Percentiles rank a stretch among this genome's conserved stretches.
Evolutionary conservation across 768 basidiomycete genomes (phyloP).

Genomic region (Leccinum uliginosum): DNA sequence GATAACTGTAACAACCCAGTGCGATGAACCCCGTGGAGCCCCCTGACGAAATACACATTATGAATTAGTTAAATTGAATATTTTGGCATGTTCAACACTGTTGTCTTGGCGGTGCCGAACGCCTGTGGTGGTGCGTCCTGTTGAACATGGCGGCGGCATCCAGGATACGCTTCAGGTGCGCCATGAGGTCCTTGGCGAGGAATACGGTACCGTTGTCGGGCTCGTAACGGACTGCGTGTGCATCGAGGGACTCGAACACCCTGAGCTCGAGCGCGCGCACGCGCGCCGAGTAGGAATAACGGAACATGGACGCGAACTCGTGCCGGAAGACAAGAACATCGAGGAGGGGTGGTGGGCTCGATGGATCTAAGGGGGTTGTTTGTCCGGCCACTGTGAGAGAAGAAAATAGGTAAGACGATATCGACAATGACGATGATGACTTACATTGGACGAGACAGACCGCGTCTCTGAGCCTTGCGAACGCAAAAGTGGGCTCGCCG

Average conservation of each 20-base stretch:
- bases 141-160: conserved; percentile 21
- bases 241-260: conserved; percentile 49
- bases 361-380: conserved; percentile 11
- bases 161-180: conserved; percentile 25
- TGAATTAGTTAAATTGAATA: background rate
- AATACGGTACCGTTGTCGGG: conserved; percentile 58
- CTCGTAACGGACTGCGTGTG: conserved; percentile 47
- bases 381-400: conserved; percentile 12
- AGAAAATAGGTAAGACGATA: background rate
- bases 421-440: background rate
- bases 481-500: conserved; percentile 33
- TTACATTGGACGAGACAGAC: conserved; percentile 30
- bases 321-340: conserved; percentile 35
- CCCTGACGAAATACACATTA: background rate
- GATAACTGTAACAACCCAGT: background rate
- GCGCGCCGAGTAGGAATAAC: conserved; percentile 47
- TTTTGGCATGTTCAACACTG: conserved; percentile 8
- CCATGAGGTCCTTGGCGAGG: conserved; percentile 44
- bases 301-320: conserved; percentile 64
- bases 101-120: conserved; percentile 4
- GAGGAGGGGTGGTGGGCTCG: conserved; percentile 14
- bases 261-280: conserved; percentile 34
- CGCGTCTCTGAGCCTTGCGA: conserved; percentile 24
- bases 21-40: background rate
- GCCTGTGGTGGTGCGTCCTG: conserved; percentile 3